A percentile compares a stretch with the other conserved stretches of the same genome.
phyloP scores from a whole-genome alignment of 208 protist genomes.

The Blechomonas ayalai region DNA sequence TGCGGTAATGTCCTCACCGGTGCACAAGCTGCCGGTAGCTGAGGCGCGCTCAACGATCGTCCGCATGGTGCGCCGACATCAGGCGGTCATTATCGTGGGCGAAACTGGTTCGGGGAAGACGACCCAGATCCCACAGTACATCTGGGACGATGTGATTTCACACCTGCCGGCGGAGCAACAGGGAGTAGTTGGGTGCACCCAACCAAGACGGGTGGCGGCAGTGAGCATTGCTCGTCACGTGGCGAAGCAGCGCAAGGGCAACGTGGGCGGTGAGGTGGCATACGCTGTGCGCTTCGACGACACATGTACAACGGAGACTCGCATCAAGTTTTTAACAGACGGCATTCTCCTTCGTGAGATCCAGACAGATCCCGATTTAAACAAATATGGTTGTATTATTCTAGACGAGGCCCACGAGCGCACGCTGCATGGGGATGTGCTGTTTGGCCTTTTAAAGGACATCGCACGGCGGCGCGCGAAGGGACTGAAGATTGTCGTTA shows the following conservation, averaged over 20 bases:
- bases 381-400: conserved; percentile 96
- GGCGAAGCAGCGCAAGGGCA: conserved; percentile 72
- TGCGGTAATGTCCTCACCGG: too few species aligned
- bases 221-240: conserved; percentile 94
- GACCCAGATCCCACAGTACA: conserved; percentile 93
- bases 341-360: conserved; percentile 96
- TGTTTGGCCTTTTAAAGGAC: conserved; percentile 90
- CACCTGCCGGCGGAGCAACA: conserved; percentile 7
- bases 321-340: conserved; percentile 95
- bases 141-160: conserved; percentile 80
- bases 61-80: conserved; percentile 69
- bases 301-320: conserved; percentile 68
- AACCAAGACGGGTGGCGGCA: conserved; percentile 96
- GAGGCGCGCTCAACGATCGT: conserved; percentile 76
- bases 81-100: conserved; percentile 88
- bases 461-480: conserved; percentile 48
- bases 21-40: conserved; percentile 43
- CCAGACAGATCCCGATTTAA: conserved; percentile 86
- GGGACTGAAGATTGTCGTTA: conserved; percentile 91
- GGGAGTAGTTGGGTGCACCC: conserved; percentile 92
- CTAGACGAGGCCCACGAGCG: conserved; percentile 99
- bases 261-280: conserved; percentile 83
- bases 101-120: conserved; percentile 93
- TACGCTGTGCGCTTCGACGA: conserved; percentile 96
- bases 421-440: conserved; percentile 93